Base-by-base conservation (phyloP, 441 rosid genomes). In the Arabidopsis hybrid region DNA sequence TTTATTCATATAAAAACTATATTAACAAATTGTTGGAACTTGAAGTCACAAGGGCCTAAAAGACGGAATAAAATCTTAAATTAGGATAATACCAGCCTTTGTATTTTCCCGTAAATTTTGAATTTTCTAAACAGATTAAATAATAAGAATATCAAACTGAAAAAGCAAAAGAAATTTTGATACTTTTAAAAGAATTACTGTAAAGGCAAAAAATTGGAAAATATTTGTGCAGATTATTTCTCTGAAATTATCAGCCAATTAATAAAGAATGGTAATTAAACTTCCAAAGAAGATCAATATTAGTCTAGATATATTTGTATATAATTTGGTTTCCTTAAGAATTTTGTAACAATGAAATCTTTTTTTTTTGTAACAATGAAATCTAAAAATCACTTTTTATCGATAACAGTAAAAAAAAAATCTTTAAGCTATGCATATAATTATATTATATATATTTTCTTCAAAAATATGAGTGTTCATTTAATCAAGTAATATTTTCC, bases 1-100 rank as follows among this genome's bases (percentile, higher is more conserved):
- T 67, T 74, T 78, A 21, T 57, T 73, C 10, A 47, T 49, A 6
- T 12, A 51, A 60, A 65, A 50, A 50, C 0, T 45, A 47, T 53
- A 65, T 61, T 16, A 73, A 46, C 57, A 32, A 71, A 74, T 72
- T 71, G 62, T 78, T 82, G 89, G 86, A 82, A 86, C 80, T 84
- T 84, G 88, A 80, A 83, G 79, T 67, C 85, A 71, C 80, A 60
- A 75, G 71, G 46, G 26, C 68, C 49, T 77, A 21, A 43, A 70
- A 46, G 55, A 34, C 7, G 49, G 46, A 55, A 63, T 18, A 39
- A 62, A 63, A 47, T 55, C 46, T 53, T 45, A 26, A 60, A 36
- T 12, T 13, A 52, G 46, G 69, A 72, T 72, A 39, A 60, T 72
- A 66, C 65, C 65, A 52, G 65, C 73, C 55, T 64, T 57, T 70